phyloP scores from a whole-genome alignment of 257 asterid species.

The Nyctanthes arbortristis region DNA sequence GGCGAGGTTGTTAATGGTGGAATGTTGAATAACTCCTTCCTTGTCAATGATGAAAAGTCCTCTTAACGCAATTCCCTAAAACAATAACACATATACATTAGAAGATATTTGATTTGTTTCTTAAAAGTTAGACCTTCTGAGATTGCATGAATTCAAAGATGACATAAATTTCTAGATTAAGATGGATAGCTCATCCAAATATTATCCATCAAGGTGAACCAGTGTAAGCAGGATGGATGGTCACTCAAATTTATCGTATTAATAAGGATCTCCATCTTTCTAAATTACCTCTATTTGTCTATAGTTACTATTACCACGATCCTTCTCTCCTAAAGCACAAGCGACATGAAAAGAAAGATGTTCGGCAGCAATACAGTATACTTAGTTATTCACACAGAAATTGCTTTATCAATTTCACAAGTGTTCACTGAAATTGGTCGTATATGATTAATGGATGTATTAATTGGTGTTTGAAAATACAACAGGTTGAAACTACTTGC shows the following conservation, averaged over 20 bases:
- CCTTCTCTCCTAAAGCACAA: background rate
- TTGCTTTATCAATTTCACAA: background rate
- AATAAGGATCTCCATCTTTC: background rate
- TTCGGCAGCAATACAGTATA: too few relatives aligned
- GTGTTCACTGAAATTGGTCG: background rate
- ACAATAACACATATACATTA: slow-evolving; percentile 19
- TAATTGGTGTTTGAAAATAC: background rate
- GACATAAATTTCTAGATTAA: background rate
- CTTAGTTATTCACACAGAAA: background rate
- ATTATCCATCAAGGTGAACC: background rate
- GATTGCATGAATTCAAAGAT: background rate
- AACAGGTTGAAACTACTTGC: background rate
- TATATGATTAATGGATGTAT: background rate
- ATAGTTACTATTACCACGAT: background rate
- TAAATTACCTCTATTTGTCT: background rate
- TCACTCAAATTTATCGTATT: background rate
- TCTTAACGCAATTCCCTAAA: slow-evolving; percentile 90
- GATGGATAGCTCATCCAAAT: background rate
- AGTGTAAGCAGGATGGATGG: background rate
- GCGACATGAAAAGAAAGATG: background rate
- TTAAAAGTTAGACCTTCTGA: background rate
- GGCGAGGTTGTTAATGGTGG: slow-evolving; percentile 93
- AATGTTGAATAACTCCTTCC: slow-evolving; percentile 93
- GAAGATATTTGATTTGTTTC: slow-evolving; percentile 5
- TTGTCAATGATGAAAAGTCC: slow-evolving; percentile 97